These are phyloP conservation scores for Bruguiera gymnorhiza DNA, from an alignment of 345 rosid genomes.

Conservation along the genomic window DNA sequence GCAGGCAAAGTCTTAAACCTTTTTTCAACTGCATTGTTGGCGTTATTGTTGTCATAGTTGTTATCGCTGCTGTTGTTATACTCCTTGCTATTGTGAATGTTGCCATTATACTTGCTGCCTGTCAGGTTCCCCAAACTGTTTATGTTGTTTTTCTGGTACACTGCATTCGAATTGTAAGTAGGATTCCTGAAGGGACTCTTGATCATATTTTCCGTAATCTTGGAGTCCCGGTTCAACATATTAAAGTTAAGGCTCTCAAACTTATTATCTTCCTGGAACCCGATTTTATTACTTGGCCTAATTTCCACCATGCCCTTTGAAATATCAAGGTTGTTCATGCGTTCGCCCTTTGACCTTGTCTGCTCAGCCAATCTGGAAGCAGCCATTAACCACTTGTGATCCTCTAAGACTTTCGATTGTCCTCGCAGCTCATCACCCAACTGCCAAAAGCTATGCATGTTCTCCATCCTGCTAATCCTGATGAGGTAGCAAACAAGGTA, in stretches of 20 bases:
- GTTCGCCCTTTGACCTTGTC: conserved; percentile 68
- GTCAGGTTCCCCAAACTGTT: conserved; percentile 42
- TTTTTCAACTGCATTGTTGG: conserved; percentile 51
- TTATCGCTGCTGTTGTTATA: conserved; percentile 31
- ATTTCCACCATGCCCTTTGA: conserved; percentile 66
- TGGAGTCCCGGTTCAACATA: conserved; percentile 75
- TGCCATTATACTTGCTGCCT: conserved; percentile 63
- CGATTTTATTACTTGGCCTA: conserved; percentile 57
- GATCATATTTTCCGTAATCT: conserved; percentile 45
- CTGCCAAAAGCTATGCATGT: conserved; percentile 77
- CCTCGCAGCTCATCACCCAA: conserved; percentile 96
- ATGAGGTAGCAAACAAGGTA: conserved; percentile 2
- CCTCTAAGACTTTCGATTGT: conserved; percentile 76
- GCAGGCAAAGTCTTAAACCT: conserved; percentile 95
- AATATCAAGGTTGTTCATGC: conserved; percentile 85
- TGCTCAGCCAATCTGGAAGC: conserved; percentile 91
- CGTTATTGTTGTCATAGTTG: conserved; percentile 40
- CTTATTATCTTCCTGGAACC: conserved; percentile 78
- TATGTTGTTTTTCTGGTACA: conserved; percentile 61
- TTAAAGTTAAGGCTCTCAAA: conserved; percentile 67
- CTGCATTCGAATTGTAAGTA: conserved; percentile 57
- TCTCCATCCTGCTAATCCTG: conserved; percentile 50
- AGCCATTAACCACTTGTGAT: conserved; percentile 80
- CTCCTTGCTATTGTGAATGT: conserved; percentile 51
- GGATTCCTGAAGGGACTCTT: conserved; percentile 53